Evolutionary conservation across 2,329 filamentous ascomycete species (phyloP).

Genomic region (Nectriaceae sp.): DNA sequence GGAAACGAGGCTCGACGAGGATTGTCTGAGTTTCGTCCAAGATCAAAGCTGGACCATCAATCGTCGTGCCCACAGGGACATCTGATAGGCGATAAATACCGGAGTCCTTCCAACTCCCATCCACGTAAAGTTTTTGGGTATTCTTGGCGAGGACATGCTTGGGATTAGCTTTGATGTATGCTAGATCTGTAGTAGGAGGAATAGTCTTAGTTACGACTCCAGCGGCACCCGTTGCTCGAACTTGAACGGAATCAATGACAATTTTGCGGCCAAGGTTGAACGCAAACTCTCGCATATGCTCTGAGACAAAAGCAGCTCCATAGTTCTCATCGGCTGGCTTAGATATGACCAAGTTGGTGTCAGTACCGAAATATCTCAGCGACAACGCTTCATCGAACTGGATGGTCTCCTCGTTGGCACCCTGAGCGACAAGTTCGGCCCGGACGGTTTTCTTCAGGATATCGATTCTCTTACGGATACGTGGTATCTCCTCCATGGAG

Average conservation of each 20-base stretch:
- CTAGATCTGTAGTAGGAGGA: not conserved
- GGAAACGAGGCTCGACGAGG: conserved; percentile 27
- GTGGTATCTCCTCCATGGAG: not conserved
- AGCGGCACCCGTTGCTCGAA: conserved; percentile 17
- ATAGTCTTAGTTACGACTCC: not conserved
- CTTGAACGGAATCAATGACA: conserved; percentile 41
- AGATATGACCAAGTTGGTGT: conserved; percentile 43
- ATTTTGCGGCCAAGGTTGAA: conserved; percentile 41
- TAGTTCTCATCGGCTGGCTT: conserved; percentile 38
- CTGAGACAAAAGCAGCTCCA: conserved; percentile 34
- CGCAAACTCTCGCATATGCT: conserved; percentile 43
- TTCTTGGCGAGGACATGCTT: rapidly evolving
- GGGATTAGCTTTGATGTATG: not conserved
- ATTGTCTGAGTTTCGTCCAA: conserved; percentile 35
- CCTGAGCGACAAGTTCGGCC: conserved; percentile 41
- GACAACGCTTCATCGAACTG: conserved; percentile 45
- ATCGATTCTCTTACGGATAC: not conserved
- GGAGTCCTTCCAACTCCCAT: conserved; percentile 10
- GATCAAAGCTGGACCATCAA: conserved; percentile 34
- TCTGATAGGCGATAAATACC: conserved; percentile 6
- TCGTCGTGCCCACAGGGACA: conserved; percentile 5
- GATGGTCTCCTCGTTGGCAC: conserved; percentile 40
- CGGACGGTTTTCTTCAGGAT: conserved; percentile 33
- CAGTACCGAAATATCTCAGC: conserved; percentile 50
- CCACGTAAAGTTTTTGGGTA: conserved; percentile 11